Evolutionary conservation across 179 eudicot genomes (phyloP).

Genomic region (Heliamphora pulchella): DNA sequence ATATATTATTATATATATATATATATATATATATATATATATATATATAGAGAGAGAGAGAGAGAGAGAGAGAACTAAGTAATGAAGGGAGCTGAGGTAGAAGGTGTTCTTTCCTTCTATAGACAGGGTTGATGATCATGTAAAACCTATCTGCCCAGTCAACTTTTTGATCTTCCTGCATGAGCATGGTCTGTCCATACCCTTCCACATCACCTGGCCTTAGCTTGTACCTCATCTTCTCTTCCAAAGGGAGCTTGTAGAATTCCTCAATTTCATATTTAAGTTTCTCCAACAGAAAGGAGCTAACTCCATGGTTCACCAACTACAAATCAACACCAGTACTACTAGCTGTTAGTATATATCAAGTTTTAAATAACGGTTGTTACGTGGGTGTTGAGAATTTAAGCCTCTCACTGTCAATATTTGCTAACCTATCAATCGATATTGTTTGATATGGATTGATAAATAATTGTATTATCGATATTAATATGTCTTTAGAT

Average conservation of each 20-base stretch:
- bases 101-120: constrained; percentile 25
- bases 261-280: constrained; percentile 25
- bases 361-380: too few relatives aligned
- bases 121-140: constrained; percentile 24
- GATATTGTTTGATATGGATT: too few relatives aligned
- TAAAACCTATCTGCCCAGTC: constrained; percentile 34
- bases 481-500: too few relatives aligned
- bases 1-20: too few relatives aligned
- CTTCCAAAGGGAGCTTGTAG: constrained; percentile 29
- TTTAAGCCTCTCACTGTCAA: too few relatives aligned
- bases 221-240: constrained; percentile 23
- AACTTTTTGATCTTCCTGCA: constrained; percentile 16
- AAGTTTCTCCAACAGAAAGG: constrained; percentile 22
- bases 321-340: constrained; percentile 8
- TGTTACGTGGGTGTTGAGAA: too few relatives aligned
- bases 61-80: constrained; percentile 3
- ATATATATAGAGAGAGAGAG: background rate
- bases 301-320: constrained; percentile 32
- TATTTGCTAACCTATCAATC: too few relatives aligned
- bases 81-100: constrained; percentile 27
- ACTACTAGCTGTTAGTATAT: background rate
- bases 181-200: constrained; percentile 23
- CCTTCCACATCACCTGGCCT: constrained; percentile 30
- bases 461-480: too few relatives aligned
- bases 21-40: too few relatives aligned